Evolutionary conservation across 2,329 filamentous ascomycete genomes (phyloP).

Genomic region (Pseudocercospora eumusae): DNA sequence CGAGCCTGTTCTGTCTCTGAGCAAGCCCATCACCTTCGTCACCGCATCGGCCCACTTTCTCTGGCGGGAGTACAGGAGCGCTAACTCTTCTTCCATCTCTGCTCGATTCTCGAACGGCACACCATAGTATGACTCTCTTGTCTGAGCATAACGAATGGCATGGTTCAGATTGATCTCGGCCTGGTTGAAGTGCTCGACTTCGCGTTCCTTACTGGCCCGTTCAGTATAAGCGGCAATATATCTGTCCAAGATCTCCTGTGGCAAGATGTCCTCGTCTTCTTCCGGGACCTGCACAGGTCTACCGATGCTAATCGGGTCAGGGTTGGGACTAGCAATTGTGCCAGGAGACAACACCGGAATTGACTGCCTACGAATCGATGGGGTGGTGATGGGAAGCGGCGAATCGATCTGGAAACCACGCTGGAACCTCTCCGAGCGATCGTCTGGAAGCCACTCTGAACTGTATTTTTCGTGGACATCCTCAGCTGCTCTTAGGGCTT

Average conservation of each 20-base stretch:
- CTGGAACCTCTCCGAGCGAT: conserved; percentile 21
- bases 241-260: conserved; percentile 18
- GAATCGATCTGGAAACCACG: conserved; percentile 8
- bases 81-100: conserved; percentile 27
- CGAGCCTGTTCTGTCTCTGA: conserved; percentile 20
- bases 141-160: conserved; percentile 24
- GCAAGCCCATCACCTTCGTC: conserved; percentile 21
- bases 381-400: conserved; percentile 6
- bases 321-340: background rate
- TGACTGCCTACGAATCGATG: conserved; percentile 2
- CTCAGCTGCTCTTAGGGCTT: conserved; percentile 22
- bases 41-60: conserved; percentile 30
- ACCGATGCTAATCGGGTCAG: background rate
- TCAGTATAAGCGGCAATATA: conserved; percentile 22
- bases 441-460: conserved; percentile 24
- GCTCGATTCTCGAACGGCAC: conserved; percentile 22
- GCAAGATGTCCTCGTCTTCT: conserved; percentile 19
- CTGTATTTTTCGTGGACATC: conserved; percentile 28
- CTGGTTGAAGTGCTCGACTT: conserved; percentile 26
- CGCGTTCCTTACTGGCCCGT: conserved; percentile 19
- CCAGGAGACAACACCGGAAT: background rate
- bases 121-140: conserved; percentile 22
- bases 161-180: conserved; percentile 26
- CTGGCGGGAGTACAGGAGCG: conserved; percentile 25
- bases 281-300: background rate